These are phyloP conservation scores for Suillus tomentosus DNA, from an alignment of 768 basidiomycete genomes.

Conservation along the genomic window DNA sequence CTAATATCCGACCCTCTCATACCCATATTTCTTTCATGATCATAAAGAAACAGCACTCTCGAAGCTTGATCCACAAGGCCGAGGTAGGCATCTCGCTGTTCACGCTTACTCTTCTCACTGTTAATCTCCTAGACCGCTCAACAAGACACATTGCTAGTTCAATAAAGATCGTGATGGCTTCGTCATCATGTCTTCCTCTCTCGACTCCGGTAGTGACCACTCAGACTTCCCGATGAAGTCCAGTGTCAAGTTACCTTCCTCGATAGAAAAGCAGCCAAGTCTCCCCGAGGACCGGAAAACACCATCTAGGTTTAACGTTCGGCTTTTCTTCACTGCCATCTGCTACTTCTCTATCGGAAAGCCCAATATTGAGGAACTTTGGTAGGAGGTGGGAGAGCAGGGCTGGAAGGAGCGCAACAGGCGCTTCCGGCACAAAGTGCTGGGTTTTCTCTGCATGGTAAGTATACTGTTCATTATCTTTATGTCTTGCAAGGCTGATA, in stretches of 20 bases:
- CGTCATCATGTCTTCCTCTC: neutral
- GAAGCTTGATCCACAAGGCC: neutral
- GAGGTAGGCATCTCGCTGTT: neutral
- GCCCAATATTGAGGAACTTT: neutral
- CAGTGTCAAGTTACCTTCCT: neutral
- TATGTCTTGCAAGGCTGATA: neutral
- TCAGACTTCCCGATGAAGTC: neutral
- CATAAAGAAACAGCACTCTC: neutral
- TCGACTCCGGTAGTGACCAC: neutral
- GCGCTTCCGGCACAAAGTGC: neutral
- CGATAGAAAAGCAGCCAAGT: neutral
- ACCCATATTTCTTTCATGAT: neutral
- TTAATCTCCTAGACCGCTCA: neutral
- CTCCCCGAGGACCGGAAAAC: neutral
- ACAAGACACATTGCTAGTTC: neutral
- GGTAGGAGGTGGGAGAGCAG: neutral
- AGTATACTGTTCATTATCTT: neutral
- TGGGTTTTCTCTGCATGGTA: neutral
- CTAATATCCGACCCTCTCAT: neutral
- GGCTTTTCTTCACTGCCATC: neutral
- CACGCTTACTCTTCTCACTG: neutral
- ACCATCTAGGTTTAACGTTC: neutral
- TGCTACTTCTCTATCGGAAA: neutral
- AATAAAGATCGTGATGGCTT: neutral
- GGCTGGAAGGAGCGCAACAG: neutral